phyloP scores from a whole-genome alignment of 2,329 filamentous ascomycete genomes.

The Grosmannia penicillata region DNA sequence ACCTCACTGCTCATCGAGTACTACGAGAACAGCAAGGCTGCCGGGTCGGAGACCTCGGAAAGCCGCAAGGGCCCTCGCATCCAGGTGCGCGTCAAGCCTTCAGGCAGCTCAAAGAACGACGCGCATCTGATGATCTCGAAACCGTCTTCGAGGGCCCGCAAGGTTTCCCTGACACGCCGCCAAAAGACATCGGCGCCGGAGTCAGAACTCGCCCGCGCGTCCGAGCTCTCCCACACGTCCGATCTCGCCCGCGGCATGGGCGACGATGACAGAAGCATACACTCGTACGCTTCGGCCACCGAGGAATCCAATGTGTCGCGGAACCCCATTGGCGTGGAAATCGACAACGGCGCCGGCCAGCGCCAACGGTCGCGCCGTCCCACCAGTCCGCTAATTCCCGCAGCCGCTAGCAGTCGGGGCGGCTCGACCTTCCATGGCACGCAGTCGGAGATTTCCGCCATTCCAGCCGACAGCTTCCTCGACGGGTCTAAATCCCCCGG shows the following conservation, averaged over 20 bases:
- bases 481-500: conserved; percentile 37
- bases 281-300: conserved; percentile 63
- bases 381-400: conserved; percentile 51
- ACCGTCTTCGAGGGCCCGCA: conserved; percentile 46
- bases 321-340: conserved; percentile 80
- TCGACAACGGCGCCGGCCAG: conserved; percentile 41
- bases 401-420: conserved; percentile 39
- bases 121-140: conserved; percentile 80
- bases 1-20: conserved; percentile 91
- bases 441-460: conserved; percentile 75
- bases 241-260: conserved; percentile 18
- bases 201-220: too few species aligned
- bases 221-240: too few species aligned
- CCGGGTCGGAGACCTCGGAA: conserved; percentile 34
- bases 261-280: conserved; percentile 52
- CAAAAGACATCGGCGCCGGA: conserved; percentile 31
- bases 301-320: conserved; percentile 65
- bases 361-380: conserved; percentile 35
- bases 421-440: conserved; percentile 44
- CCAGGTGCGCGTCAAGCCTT: conserved; percentile 64
- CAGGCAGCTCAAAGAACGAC: conserved; percentile 54
- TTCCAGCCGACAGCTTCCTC: conserved; percentile 45
- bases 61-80: conserved; percentile 74
- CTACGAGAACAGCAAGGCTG: conserved; percentile 63
- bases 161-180: conserved; percentile 39